These are phyloP conservation scores for Starmerella scarabaei DNA, from an alignment of 805 yeast genomes.

Conservation along the genomic window DNA sequence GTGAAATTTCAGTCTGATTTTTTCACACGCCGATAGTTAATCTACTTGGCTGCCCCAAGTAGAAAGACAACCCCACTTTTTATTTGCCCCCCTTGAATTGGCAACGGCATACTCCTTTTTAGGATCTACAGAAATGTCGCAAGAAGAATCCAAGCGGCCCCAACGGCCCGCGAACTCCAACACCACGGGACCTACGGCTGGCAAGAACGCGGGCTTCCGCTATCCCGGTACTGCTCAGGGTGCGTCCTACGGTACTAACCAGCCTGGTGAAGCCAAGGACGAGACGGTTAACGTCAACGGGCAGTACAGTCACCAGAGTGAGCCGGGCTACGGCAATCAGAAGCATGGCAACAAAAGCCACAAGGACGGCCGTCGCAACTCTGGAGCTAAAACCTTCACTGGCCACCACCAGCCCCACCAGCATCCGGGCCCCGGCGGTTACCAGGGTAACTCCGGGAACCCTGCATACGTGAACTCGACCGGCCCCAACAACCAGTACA, in stretches of 20 bases:
- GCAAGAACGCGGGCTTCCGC: neutral
- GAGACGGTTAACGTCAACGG: no score
- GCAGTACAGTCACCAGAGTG: no score
- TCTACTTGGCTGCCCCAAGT: conserved; percentile 14
- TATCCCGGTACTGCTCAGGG: no score
- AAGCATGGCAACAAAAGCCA: conserved; percentile 1
- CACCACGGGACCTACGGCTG: neutral
- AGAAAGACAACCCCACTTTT: conserved; percentile 1
- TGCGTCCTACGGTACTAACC: no score
- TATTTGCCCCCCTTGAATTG: neutral
- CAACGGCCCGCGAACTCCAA: neutral
- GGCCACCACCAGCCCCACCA: conserved; percentile 4
- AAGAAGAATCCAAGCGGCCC: conserved; percentile 1
- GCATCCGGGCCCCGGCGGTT: neutral
- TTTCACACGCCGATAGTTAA: conserved; percentile 5
- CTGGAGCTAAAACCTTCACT: neutral
- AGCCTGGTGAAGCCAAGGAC: no score
- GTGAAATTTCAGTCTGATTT: conserved; percentile 11
- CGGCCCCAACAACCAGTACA: neutral
- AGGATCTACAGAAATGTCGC: neutral
- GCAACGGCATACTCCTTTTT: neutral
- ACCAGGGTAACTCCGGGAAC: neutral
- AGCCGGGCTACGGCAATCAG: neutral
- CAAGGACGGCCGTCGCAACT: neutral
- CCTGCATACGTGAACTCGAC: neutral